These are phyloP conservation scores for Phascolomyces articulosus DNA, from an alignment of 371 early-diverging fungal species.

Conservation along the genomic window DNA sequence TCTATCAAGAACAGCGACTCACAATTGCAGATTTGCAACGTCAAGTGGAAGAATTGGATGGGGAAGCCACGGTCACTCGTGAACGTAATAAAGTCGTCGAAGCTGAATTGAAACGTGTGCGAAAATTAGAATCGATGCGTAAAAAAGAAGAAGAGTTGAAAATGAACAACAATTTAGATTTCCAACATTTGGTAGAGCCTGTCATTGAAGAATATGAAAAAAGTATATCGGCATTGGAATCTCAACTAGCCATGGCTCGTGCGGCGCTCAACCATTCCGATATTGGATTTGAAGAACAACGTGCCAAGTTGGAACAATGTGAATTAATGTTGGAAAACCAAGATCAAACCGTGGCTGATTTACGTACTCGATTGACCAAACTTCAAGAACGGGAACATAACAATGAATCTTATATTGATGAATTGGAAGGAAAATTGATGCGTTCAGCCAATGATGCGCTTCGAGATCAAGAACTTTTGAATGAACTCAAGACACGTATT, in stretches of 20 bases:
- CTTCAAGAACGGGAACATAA: conserved; percentile 39
- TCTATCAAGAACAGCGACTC: conserved; percentile 38
- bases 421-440: conserved; percentile 48
- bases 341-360: conserved; percentile 35
- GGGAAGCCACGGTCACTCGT: conserved; percentile 38
- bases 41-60: conserved; percentile 49
- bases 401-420: conserved; percentile 45
- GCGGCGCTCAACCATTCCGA: conserved; percentile 59
- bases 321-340: conserved; percentile 38
- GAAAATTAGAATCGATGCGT: conserved; percentile 20
- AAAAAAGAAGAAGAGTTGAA: conserved; percentile 15
- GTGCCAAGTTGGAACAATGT: conserved; percentile 38
- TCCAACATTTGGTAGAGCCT: conserved; percentile 70
- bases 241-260: conserved; percentile 56
- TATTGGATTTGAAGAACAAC: conserved; percentile 54
- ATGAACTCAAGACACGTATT: conserved; percentile 39
- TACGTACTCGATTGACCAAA: conserved; percentile 29
- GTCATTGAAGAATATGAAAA: conserved; percentile 75
- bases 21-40: conserved; percentile 46
- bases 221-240: conserved; percentile 59
- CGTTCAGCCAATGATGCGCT: conserved; percentile 38
- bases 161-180: conserved; percentile 27
- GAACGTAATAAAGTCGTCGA: conserved; percentile 44
- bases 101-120: conserved; percentile 37
- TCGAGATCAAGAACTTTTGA: conserved; percentile 42